Evolutionary conservation across 2,329 filamentous ascomycete genomes (phyloP).

Genomic region (Cladosporium sp.): DNA sequence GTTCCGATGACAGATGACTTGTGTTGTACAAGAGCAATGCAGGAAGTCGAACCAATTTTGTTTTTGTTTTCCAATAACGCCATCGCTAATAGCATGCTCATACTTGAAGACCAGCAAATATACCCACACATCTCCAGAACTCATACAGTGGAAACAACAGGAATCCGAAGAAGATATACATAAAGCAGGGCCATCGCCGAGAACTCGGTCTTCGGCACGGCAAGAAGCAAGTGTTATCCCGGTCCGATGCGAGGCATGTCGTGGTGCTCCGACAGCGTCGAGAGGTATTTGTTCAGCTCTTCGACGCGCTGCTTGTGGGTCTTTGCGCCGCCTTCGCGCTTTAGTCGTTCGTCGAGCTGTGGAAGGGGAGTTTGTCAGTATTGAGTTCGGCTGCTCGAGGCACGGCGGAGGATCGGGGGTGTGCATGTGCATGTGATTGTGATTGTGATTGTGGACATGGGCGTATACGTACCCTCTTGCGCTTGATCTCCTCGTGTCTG

Average conservation of each 20-base stretch:
- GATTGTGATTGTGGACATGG: background rate
- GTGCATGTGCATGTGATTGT: too few relatives aligned
- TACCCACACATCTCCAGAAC: too few relatives aligned
- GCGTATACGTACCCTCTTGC: constrained; percentile 64
- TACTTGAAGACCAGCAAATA: background rate
- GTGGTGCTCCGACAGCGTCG: constrained; percentile 90
- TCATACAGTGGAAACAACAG: too few relatives aligned
- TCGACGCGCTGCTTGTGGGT: constrained; percentile 96
- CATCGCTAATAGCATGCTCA: background rate
- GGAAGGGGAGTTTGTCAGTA: background rate
- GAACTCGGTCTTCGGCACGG: too few relatives aligned
- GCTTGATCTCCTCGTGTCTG: constrained; percentile 72
- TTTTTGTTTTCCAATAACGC: background rate
- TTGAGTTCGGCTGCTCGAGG: too few relatives aligned
- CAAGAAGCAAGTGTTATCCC: constrained; percentile 40
- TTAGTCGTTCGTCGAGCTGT: constrained; percentile 75
- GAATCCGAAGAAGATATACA: too few relatives aligned
- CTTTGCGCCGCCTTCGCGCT: constrained; percentile 76
- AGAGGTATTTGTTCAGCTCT: constrained; percentile 90
- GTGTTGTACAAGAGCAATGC: background rate
- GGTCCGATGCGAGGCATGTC: constrained; percentile 72
- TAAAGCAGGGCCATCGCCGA: too few relatives aligned
- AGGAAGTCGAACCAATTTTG: background rate
- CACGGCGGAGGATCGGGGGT: too few relatives aligned
- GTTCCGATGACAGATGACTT: background rate